phyloP scores from a whole-genome alignment of 148 eudicot species.

The Rhododendron molle region DNA sequence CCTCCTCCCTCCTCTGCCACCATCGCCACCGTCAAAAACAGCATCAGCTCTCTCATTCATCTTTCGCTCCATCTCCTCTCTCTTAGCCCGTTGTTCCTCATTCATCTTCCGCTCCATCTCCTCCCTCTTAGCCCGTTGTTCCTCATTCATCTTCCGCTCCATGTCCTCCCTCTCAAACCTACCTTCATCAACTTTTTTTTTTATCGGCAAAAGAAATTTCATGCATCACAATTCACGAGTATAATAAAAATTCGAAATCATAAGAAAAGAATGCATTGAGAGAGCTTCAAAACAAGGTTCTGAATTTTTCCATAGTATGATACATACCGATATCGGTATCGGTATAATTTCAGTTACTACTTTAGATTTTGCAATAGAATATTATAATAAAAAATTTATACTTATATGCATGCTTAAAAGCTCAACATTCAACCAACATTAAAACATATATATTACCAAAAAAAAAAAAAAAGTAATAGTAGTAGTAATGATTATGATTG shows the following conservation, averaged over 20 bases:
- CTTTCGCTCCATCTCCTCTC: slow-evolving; percentile 37
- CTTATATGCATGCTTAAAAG: not conserved
- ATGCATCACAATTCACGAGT: not conserved
- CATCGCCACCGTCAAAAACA: slow-evolving; percentile 11
- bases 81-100: slow-evolving; percentile 9
- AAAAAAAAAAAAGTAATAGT: too few relatives aligned
- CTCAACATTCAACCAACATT: not conserved
- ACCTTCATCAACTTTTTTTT: slow-evolving; percentile 37
- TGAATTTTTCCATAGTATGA: not conserved
- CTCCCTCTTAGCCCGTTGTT: slow-evolving; percentile 15
- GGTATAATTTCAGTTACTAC: too few relatives aligned
- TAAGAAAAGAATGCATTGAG: not conserved
- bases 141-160: slow-evolving; percentile 27
- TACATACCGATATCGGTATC: too few relatives aligned
- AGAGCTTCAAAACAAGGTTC: not conserved
- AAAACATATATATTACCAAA: too few relatives aligned
- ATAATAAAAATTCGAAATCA: not conserved
- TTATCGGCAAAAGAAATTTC: not conserved
- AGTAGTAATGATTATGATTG: not conserved
- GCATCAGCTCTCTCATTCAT: slow-evolving; percentile 29
- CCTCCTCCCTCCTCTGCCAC: slow-evolving; percentile 18
- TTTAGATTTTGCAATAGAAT: not conserved
- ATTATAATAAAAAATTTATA: too few relatives aligned
- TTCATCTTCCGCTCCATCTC: slow-evolving; percentile 39
- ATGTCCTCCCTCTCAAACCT: slow-evolving; percentile 41